Evolutionary conservation across 1,284 basidiomycete genomes (phyloP), one percentile per base, ranked within the genome.

Genomic region (Leccinum ponderosum): DNA sequence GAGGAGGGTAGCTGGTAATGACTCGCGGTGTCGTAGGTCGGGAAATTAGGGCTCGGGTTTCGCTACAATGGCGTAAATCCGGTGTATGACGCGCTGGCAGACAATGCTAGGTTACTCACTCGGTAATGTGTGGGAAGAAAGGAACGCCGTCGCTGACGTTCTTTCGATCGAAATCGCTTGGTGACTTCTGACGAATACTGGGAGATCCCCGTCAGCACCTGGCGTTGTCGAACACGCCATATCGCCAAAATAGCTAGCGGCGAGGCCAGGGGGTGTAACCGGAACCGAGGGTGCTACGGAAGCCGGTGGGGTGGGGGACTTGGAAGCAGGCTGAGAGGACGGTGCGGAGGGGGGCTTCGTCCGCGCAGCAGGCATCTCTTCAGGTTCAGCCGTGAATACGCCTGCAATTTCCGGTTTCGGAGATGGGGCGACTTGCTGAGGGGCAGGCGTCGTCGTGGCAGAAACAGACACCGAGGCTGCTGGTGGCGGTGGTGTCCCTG

Each of bases 31-130:
- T 75, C 15, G 65, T 12, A 1, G 73, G 70, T 7, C 68, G 66
- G 5, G 65, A 70, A 37, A 80, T 68, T 15, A 80, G 68, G 0
- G 78, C 79, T n/a, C 69, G 68, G 15, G 76, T 73, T 65, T 80
- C 78, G 54, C 79, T 80, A 52, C 3, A 56, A 56, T 14, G 44
- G 37, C 15, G 7, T 39, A n/a, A 39, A n/a, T 39, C 14, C 4
- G 15, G 14, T 39, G 15, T n/a, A 39, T 39, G 37, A n/a, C 15
- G 15, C 37, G 8, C 15, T n/a, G 15, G 11, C 5, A 22, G 11
- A 22, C 5, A 47, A n/a, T 42, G n/a, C n/a, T 8, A 42, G 11
- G 44, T 20, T 7, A 6, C 74, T 61, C 60, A 74, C 74, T 72
- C 63, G n/a, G 39, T 53, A 25, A 52, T 14, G 9, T 61, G 62